These are phyloP conservation scores for Suillus alpinus DNA, from an alignment of 768 basidiomycete genomes.

Conservation along the genomic window DNA sequence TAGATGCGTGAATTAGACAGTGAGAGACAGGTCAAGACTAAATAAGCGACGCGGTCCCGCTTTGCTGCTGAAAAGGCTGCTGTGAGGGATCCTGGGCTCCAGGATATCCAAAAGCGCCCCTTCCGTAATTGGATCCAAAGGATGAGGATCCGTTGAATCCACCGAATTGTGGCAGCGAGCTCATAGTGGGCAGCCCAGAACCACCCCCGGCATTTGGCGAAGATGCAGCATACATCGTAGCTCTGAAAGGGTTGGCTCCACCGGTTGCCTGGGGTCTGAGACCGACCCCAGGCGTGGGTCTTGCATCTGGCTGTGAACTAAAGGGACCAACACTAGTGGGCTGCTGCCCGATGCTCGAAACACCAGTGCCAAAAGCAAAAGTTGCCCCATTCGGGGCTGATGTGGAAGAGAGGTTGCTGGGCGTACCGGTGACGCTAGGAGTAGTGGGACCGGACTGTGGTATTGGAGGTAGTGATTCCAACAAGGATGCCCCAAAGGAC, in stretches of 20 bases:
- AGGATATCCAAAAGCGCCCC: conserved; percentile 21
- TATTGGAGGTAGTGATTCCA: conserved; percentile 74
- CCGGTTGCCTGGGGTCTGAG: conserved; percentile 60
- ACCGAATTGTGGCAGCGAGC: conserved; percentile 25
- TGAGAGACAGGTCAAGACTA: conserved; percentile 27
- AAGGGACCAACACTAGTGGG: conserved; percentile 25
- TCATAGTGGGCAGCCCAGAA: conserved; percentile 18
- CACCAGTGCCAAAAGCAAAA: conserved; percentile 8
- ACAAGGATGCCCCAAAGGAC: conserved; percentile 71
- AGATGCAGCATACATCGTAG: conserved; percentile 50
- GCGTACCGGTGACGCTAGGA: conserved; percentile 30
- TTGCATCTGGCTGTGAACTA: conserved; percentile 34
- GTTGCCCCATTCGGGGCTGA: conserved; percentile 22
- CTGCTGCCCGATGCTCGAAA: conserved; percentile 14
- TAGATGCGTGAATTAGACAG: conserved; percentile 10
- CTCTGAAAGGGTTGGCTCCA: conserved; percentile 62
- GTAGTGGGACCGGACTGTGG: conserved; percentile 54
- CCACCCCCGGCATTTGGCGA: conserved; percentile 2
- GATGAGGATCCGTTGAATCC: conserved; percentile 13
- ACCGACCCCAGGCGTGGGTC: conserved; percentile 37
- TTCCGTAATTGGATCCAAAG: conserved; percentile 18
- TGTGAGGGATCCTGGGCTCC: conserved; percentile 15
- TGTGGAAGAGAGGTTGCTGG: conserved; percentile 14
- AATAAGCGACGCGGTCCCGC: conserved; percentile 48
- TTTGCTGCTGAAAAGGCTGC: conserved; percentile 38